Evolutionary conservation across 805 yeast species (phyloP).

Genomic region (Monosporozyma aerobia): DNA sequence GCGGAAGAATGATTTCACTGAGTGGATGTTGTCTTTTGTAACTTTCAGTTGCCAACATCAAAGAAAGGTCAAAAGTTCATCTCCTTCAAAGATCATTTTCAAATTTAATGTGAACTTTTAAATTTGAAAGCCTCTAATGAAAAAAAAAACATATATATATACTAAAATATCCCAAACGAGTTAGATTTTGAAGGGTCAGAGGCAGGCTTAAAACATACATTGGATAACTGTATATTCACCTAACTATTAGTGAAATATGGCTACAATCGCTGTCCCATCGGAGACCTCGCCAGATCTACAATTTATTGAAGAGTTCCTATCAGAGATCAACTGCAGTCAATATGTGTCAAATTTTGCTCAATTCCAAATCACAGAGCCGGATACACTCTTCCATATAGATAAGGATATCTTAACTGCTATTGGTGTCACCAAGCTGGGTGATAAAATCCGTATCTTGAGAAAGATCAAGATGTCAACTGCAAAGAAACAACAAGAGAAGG

Average conservation of each 20-base stretch:
- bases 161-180: too few species aligned
- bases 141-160: too few species aligned
- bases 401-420: slow-evolving; percentile 56
- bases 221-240: background rate
- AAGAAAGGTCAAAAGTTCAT: background rate
- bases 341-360: slow-evolving; percentile 17
- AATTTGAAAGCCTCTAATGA: too few species aligned
- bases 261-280: background rate
- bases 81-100: background rate
- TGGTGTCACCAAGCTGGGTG: slow-evolving; percentile 75
- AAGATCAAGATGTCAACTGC: background rate
- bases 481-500: background rate
- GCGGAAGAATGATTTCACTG: background rate
- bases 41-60: background rate
- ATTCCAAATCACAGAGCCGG: slow-evolving; percentile 15
- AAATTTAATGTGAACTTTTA: background rate
- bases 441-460: slow-evolving; percentile 58
- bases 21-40: too few species aligned
- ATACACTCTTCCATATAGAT: slow-evolving; percentile 36
- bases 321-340: slow-evolving; percentile 15
- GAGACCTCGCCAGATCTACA: background rate
- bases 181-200: too few species aligned
- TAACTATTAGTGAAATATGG: background rate
- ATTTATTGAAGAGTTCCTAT: slow-evolving; percentile 17
- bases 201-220: too few species aligned